phyloP scores from a whole-genome alignment of 1,284 basidiomycete genomes.

The Ustilago curta region DNA sequence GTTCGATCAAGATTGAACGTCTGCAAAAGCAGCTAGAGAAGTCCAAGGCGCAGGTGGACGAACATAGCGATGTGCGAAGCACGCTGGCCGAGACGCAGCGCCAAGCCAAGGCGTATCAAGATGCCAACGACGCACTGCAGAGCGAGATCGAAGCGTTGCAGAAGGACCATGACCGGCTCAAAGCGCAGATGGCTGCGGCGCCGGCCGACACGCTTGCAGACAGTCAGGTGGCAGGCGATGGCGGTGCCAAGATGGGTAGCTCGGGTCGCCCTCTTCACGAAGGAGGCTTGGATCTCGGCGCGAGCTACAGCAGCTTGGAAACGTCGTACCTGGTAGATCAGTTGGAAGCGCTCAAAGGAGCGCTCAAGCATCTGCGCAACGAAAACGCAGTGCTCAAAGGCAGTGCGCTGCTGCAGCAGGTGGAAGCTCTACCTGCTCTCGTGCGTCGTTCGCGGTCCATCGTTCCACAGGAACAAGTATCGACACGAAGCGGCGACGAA shows the following conservation, averaged over 20 bases:
- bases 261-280: constrained; percentile 2
- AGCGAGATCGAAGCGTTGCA: constrained; percentile 86
- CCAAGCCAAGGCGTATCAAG: constrained; percentile 88
- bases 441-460: background rate
- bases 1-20: constrained; percentile 89
- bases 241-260: background rate
- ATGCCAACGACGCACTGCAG: constrained; percentile 91
- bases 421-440: constrained; percentile 76
- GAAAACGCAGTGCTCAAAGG: constrained; percentile 94
- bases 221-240: constrained; percentile 6
- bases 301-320: constrained; percentile 43
- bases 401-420: constrained; percentile 83
- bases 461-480: background rate
- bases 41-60: constrained; percentile 84
- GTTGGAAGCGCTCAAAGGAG: constrained; percentile 89
- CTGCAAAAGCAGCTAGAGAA: constrained; percentile 92
- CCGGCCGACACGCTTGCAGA: constrained; percentile 7
- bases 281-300: constrained; percentile 21
- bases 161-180: constrained; percentile 86
- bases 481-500: constrained; percentile 30
- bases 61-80: constrained; percentile 81
- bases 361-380: constrained; percentile 85
- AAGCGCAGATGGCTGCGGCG: constrained; percentile 71
- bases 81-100: constrained; percentile 84
- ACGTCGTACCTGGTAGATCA: constrained; percentile 70